These are phyloP conservation scores for Colletotrichum liriopes DNA, from an alignment of 2,329 filamentous ascomycete species.

Conservation along the genomic window DNA sequence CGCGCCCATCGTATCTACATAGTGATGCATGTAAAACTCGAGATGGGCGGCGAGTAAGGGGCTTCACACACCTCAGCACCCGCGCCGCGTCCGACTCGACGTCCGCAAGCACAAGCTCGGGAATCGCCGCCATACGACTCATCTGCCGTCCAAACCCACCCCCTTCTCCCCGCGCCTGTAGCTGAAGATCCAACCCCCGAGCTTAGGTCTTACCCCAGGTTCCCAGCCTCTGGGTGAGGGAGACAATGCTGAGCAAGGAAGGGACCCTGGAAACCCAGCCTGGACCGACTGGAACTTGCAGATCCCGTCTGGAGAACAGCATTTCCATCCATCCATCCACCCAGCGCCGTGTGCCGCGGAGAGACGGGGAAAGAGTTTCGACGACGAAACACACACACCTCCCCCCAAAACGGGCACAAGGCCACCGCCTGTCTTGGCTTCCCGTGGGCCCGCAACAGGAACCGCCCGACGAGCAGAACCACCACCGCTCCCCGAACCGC, in stretches of 20 bases:
- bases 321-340: not conserved
- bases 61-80: not conserved
- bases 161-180: not conserved
- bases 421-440: slow-evolving; percentile 13
- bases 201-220: not conserved
- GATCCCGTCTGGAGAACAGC: slow-evolving; percentile 5
- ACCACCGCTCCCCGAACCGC: slow-evolving; percentile 14
- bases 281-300: not conserved
- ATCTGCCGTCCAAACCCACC: not conserved
- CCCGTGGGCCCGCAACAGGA: not conserved
- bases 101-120: not conserved
- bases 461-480: not conserved
- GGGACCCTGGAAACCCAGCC: slow-evolving; percentile 14
- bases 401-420: slow-evolving; percentile 15
- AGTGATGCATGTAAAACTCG: not conserved
- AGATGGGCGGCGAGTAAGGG: slow-evolving; percentile 21
- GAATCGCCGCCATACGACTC: slow-evolving; percentile 5
- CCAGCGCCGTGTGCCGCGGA: slow-evolving; percentile 8
- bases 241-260: slow-evolving; percentile 12
- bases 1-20: not conserved
- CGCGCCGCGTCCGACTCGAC: slow-evolving; percentile 8
- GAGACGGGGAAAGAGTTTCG: slow-evolving; percentile 15
- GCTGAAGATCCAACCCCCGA: slow-evolving; percentile 10
- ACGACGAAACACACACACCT: slow-evolving; percentile 34
- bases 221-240: not conserved